Conservation (phyloP, 2,329 filamentous ascomycete genomes). For the Trichoderma polysporum region DNA sequence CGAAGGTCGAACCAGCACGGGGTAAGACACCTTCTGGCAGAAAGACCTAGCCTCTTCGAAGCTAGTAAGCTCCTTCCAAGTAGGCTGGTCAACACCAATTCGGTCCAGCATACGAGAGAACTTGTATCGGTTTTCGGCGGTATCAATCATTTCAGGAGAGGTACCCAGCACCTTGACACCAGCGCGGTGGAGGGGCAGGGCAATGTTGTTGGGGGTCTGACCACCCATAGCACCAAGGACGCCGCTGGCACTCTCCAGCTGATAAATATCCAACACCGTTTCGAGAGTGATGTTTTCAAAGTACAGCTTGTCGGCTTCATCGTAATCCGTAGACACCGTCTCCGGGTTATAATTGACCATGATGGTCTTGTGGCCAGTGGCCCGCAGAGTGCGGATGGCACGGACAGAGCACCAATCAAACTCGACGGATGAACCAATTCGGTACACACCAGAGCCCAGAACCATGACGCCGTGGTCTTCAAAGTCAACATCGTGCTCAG, state of each 20-base stretch:
- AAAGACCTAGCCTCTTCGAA: conserved; percentile 87
- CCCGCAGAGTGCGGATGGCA: conserved; percentile 84
- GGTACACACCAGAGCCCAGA: conserved; percentile 90
- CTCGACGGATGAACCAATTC: conserved; percentile 95
- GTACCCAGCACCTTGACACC: conserved; percentile 94
- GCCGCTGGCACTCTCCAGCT: conserved; percentile 77
- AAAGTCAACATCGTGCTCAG: conserved; percentile 79
- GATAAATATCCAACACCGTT: conserved; percentile 89
- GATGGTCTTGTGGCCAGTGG: conserved; percentile 84
- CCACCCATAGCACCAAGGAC: conserved; percentile 96
- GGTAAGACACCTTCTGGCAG: conserved; percentile 85
- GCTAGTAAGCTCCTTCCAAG: conserved; percentile 96
- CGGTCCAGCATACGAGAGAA: conserved; percentile 97
- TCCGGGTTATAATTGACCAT: conserved; percentile 97
- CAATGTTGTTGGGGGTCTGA: conserved; percentile 97
- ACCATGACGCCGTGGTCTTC: conserved; percentile 95
- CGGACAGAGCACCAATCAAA: conserved; percentile 99
- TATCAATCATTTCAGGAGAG: conserved; percentile 98
- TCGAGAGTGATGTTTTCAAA: conserved; percentile 95
- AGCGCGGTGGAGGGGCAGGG: conserved; percentile 79
- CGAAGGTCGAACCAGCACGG: conserved; percentile 90
- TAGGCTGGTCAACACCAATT: conserved; percentile 92
- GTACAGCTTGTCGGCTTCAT: conserved; percentile 91
- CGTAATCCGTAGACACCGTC: conserved; percentile 86
- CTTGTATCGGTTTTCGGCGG: conserved; percentile 96